Evolutionary conservation across 352 stramenopile genomes (phyloP).

Genomic region (Globisporangium barbulae): DNA sequence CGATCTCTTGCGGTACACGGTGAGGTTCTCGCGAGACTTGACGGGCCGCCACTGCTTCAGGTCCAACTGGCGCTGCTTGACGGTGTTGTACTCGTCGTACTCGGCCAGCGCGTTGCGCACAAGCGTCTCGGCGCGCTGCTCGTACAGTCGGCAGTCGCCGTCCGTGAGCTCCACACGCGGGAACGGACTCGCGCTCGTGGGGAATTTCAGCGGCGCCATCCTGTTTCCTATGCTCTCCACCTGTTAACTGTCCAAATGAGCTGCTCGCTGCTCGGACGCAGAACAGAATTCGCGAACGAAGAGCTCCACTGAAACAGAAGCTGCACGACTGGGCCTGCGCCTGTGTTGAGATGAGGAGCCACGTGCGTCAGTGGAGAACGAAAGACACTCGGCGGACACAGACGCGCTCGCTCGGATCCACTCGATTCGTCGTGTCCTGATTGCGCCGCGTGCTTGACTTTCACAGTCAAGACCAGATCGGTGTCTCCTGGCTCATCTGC

Average conservation of each 20-base stretch:
- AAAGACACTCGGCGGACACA: no score
- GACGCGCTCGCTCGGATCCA: no score
- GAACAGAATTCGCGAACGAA: background rate
- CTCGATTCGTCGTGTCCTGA: no score
- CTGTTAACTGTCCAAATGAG: background rate
- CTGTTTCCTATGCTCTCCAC: background rate
- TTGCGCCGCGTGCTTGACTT: no score
- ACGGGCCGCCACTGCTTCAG: conserved; percentile 26
- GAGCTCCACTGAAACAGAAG: no score
- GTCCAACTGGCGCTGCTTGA: conserved; percentile 22
- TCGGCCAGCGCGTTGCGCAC: conserved; percentile 28
- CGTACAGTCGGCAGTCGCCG: conserved; percentile 27
- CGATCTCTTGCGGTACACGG: conserved; percentile 10
- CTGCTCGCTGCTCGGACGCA: background rate
- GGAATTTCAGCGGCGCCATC: conserved; percentile 24
- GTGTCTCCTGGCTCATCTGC: no score
- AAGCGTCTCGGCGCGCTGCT: conserved; percentile 27
- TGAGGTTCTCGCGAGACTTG: conserved; percentile 26
- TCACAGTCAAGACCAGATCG: no score
- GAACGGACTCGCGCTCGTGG: conserved; percentile 20
- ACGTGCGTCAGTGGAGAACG: no score
- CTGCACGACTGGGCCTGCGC: no score
- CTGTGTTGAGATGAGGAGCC: no score
- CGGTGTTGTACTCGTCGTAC: conserved; percentile 24
- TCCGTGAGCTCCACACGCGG: conserved; percentile 26